Evolutionary conservation across 2,329 filamentous ascomycete species (phyloP), one percentile per base, ranked within the genome.

Genomic region (Westerdykella ornata): DNA sequence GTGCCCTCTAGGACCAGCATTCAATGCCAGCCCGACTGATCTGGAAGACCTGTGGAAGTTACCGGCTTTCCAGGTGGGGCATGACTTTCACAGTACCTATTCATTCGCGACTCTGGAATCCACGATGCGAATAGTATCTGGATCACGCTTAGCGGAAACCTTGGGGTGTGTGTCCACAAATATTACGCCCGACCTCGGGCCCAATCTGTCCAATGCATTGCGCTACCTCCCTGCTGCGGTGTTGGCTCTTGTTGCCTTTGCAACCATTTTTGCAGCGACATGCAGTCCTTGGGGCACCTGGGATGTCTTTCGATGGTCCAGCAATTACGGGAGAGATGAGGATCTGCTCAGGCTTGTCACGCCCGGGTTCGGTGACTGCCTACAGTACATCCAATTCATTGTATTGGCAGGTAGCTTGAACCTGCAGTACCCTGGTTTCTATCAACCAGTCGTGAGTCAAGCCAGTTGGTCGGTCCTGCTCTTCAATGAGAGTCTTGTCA

Each of bases 351-450:
- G 92, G 41, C 74, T 98, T 36, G 88, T 98, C 26, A 98, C 92
- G 0, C 92, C 92, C 4, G 92, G 92, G 1, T 97, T 98, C 62
- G 88, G 88, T 5, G 92, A 98, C 62, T 98, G 92, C 59, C 74
- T 98, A 41, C 89, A 97, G 66, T 97, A 98, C 63, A 85, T 98
- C 14, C 92, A 98, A 61, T 98, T 95, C 55, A 75, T 92, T 41
- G 82, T 86, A 16, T 70, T 98, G 44, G 92, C 88, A 0, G 90
- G 90, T n/a, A 82, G 84, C 29, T 72, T 98, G 43, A 88, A 84
- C 6, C 72, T 98, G 48, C 81, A 83, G 52, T 98, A 97, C 57
- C 92, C 92, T 0, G 92, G 92, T 9, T 98, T 85, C 62, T 98
- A 88, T 62, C 90, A 95, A 61, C 92, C 92, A 4, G 84, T 88